Percentiles rank a stretch among this genome's conserved stretches.
phyloP scores from a whole-genome alignment of 148 eudicot species.

The Amaranthus cruentus region DNA sequence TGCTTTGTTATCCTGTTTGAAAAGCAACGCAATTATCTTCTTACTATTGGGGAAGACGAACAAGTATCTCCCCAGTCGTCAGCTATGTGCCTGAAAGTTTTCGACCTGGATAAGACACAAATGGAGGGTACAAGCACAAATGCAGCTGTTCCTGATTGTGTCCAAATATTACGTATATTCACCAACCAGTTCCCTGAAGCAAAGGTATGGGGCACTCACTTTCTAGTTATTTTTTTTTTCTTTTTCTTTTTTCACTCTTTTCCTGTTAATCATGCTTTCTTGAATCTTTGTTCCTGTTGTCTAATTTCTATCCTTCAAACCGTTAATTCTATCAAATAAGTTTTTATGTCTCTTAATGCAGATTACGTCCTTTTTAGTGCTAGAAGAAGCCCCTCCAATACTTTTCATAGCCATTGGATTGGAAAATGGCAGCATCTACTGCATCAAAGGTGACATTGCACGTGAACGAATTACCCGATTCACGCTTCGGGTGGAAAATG shows the following conservation, averaged over 20 bases:
- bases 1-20: constrained; percentile 16
- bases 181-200: constrained; percentile 89
- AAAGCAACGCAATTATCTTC: constrained; percentile 87
- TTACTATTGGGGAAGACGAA: constrained; percentile 93
- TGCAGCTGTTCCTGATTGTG: constrained; percentile 73
- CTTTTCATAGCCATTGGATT: constrained; percentile 83
- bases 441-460: constrained; percentile 94
- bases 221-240: constrained; percentile 2
- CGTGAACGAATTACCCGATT: constrained; percentile 92
- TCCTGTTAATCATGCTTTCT: background rate
- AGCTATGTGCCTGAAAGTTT: constrained; percentile 77
- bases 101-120: constrained; percentile 87
- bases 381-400: constrained; percentile 91
- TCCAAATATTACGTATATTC: constrained; percentile 87
- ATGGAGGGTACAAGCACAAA: constrained; percentile 62
- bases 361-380: constrained; percentile 82
- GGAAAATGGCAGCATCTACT: constrained; percentile 86
- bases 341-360: constrained; percentile 27
- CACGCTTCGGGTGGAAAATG: constrained; percentile 68
- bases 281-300: constrained; percentile 10
- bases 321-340: background rate
- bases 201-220: constrained; percentile 38
- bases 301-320: background rate
- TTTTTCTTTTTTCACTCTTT: background rate
- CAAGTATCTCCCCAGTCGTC: constrained; percentile 63